These are phyloP conservation scores for Trichosporon asahii DNA, from an alignment of 1,284 basidiomycete species.

Conservation along the genomic window DNA sequence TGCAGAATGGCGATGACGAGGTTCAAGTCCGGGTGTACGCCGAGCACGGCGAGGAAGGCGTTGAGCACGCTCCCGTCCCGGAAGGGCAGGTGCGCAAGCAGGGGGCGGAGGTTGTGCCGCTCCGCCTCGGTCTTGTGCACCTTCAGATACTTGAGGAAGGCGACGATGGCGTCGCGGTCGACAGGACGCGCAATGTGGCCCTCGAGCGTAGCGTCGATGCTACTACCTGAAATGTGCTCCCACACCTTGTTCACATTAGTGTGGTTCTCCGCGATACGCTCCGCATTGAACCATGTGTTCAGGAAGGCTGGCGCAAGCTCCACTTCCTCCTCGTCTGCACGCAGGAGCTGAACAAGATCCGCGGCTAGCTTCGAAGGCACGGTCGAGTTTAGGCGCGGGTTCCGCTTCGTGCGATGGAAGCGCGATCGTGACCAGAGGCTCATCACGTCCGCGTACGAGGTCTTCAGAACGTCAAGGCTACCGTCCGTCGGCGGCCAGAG, in stretches of 20 bases:
- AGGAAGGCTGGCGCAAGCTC: background rate
- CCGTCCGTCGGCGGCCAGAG: constrained; percentile 2
- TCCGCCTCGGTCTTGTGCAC: background rate
- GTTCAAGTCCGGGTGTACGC: background rate
- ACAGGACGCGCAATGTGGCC: background rate
- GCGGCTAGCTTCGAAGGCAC: constrained; percentile 6
- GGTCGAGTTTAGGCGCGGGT: constrained; percentile 1
- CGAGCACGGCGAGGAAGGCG: constrained; percentile 4
- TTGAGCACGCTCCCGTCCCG: background rate
- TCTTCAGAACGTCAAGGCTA: background rate
- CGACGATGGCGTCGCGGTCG: background rate
- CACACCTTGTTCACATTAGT: constrained; percentile 1
- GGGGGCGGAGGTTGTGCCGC: background rate
- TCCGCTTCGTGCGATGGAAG: constrained; percentile 1
- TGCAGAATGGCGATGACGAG: background rate
- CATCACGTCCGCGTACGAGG: constrained; percentile 13
- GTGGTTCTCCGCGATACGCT: constrained; percentile 14
- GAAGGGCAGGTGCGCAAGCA: background rate
- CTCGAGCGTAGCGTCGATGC: constrained; percentile 6
- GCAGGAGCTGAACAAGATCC: constrained; percentile 8
- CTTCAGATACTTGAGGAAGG: constrained; percentile 12
- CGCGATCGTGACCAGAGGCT: constrained; percentile 5
- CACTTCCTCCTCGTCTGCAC: background rate
- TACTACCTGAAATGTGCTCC: background rate
- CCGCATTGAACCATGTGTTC: constrained; percentile 13